phyloP scores from a whole-genome alignment of 2,329 filamentous ascomycete species.

The Penicillium concentricum region DNA sequence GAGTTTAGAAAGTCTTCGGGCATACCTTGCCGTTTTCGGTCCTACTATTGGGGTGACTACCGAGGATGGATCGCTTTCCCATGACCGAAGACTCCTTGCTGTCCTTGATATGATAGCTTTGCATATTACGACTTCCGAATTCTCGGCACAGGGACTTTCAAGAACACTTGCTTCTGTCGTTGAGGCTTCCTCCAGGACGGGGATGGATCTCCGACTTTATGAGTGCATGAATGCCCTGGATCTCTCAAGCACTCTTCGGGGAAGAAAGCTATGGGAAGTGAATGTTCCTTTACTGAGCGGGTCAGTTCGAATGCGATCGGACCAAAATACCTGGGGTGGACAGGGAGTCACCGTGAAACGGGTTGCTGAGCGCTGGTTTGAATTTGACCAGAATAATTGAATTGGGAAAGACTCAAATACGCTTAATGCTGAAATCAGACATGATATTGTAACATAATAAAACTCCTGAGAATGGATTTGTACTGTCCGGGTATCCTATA shows the following conservation, averaged over 20 bases:
- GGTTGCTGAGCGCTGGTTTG: conserved; percentile 67
- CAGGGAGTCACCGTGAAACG: conserved; percentile 58
- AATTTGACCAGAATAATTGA: conserved; percentile 44
- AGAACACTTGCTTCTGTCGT: conserved; percentile 44
- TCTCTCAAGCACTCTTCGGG: conserved; percentile 29
- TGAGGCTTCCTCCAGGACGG: conserved; percentile 34
- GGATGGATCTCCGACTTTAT: conserved; percentile 38
- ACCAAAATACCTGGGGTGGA: conserved; percentile 55
- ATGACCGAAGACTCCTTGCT: conserved; percentile 30
- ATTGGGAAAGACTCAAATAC: conserved; percentile 10
- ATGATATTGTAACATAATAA: conserved; percentile 20
- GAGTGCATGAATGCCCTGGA: conserved; percentile 40
- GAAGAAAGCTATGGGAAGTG: conserved; percentile 46
- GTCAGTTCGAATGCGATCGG: conserved; percentile 50
- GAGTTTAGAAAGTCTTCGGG: conserved; percentile 73
- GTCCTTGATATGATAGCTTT: conserved; percentile 44
- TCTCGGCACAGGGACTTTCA: conserved; percentile 50
- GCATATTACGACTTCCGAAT: conserved; percentile 46
- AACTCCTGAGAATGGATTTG: conserved; percentile 28
- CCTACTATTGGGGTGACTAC: neutral
- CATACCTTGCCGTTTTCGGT: conserved; percentile 63
- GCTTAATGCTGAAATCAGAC: conserved; percentile 7
- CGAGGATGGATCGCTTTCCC: neutral
- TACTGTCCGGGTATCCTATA: conserved; percentile 42
- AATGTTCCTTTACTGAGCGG: conserved; percentile 63